Percentiles rank a stretch among this genome's conserved stretches.
phyloP scores from a whole-genome alignment of 2,329 filamentous ascomycete genomes.

The Cladosporium sp. region DNA sequence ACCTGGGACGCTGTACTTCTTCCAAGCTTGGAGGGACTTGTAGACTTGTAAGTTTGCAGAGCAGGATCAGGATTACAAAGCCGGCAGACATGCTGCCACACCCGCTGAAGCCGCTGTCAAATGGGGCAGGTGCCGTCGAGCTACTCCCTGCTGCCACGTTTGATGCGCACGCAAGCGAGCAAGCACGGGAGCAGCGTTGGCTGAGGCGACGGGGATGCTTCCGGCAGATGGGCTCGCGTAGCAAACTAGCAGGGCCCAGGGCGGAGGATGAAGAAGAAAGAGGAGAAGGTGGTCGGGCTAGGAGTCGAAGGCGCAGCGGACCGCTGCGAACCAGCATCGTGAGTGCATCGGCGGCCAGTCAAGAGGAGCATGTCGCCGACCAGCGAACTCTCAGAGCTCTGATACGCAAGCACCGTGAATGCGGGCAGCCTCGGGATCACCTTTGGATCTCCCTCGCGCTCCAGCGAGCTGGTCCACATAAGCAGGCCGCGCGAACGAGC shows the following conservation, averaged over 20 bases:
- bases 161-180: conserved; percentile 1
- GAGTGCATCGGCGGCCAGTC: background rate
- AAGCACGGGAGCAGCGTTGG: background rate
- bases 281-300: background rate
- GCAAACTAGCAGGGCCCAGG: background rate
- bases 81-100: background rate
- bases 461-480: conserved; percentile 3
- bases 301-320: background rate
- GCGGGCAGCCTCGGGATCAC: background rate
- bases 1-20: background rate
- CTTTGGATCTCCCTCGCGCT: background rate
- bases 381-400: background rate
- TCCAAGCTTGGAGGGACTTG: background rate
- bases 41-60: background rate
- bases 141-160: conserved; percentile 12
- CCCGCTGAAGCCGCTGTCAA: conserved; percentile 1
- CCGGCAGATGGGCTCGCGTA: background rate
- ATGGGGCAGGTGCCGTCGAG: background rate
- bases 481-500: conserved; percentile 9
- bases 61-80: background rate
- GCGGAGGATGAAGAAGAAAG: background rate
- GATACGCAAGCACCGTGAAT: background rate
- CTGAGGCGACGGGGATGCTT: background rate
- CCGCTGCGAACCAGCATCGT: background rate
- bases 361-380: conserved; percentile 2